Evolutionary conservation across 345 rosid species (phyloP), one percentile per base, ranked within the genome.

Genomic region (Melaleuca quinquenervia): DNA sequence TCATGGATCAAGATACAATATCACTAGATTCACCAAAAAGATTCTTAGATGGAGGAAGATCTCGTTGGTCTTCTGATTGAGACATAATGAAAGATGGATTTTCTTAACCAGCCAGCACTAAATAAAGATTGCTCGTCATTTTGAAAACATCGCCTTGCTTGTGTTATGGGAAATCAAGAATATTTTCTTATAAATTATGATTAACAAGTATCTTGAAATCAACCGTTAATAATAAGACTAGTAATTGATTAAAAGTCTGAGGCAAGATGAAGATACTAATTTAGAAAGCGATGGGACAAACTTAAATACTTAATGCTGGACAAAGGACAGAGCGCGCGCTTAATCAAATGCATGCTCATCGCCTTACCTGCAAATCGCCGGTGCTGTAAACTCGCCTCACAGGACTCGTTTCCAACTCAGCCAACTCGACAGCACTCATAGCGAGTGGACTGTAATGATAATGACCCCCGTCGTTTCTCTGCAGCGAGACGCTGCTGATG

Each of bases 301-400:
- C 36, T 36, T 32, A 36, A 70, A 64, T 16, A 32, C 32, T 36
- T 9, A 16, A 32, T 24, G 10, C 45, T 32, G 11, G 76, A 29
- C 76, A 41, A 32, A 11, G 7, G 5, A 70, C 80, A 36, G 48
- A 2, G 48, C 80, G 48, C 48, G 24, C 48, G 26, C 48, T 41
- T 36, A 36, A 18, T 36, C 7, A 20, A 21, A 18, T 32, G 48
- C 6, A 41, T 16, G 18, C 26, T 89, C 78, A 36, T 32, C 78
- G 13, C 78, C 78, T 90, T 62, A 96, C 99, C 89, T 90, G 95
- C 91, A 94, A 85, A 85, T 96, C 99, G 82, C 96, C 98, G 48
- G 98, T 90, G 89, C 98, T 96, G 85, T 88, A 95, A 84, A 93
- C 98, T 91, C 96, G 93, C 85, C 96, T 91, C 9, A 92, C 95